These are phyloP conservation scores for Wickerhamiella occidentalis DNA, from an alignment of 805 yeast genomes.

Conservation along the genomic window DNA sequence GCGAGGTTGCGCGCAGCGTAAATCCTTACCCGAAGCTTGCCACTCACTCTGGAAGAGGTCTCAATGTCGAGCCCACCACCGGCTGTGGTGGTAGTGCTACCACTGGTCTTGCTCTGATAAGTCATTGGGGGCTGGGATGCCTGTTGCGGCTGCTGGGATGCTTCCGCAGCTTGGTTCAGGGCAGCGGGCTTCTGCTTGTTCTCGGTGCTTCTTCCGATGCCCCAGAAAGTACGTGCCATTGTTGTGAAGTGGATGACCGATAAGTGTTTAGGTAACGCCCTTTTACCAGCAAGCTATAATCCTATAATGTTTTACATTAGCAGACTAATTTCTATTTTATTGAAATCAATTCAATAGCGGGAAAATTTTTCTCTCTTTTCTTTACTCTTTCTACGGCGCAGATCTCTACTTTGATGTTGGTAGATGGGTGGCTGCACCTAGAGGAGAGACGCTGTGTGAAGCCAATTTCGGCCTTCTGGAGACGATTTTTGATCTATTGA, in stretches of 20 bases:
- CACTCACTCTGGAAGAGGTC: slow-evolving; percentile 29
- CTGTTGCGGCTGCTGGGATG: not conserved
- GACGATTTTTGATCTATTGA: too few species aligned
- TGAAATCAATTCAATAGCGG: not conserved
- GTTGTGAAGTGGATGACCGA: slow-evolving; percentile 11
- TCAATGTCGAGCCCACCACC: slow-evolving; percentile 12
- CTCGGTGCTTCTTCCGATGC: slow-evolving; percentile 10
- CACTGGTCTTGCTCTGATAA: slow-evolving; percentile 8
- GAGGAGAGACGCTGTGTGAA: too few species aligned
- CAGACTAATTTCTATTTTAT: not conserved
- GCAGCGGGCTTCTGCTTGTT: slow-evolving; percentile 4
- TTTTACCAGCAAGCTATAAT: not conserved
- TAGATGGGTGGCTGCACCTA: too few species aligned
- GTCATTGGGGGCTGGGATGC: slow-evolving; percentile 6
- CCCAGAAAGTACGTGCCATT: slow-evolving; percentile 11
- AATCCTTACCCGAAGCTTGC: slow-evolving; percentile 70
- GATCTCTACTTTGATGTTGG: too few species aligned
- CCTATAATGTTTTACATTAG: slow-evolving; percentile 1
- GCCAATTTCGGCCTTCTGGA: too few species aligned
- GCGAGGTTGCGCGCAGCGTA: slow-evolving; percentile 61
- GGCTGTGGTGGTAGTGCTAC: not conserved
- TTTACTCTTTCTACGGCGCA: too few species aligned
- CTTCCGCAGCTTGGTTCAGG: not conserved
- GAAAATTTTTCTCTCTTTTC: not conserved
- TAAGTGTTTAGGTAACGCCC: slow-evolving; percentile 14